phyloP scores from a whole-genome alignment of 2,329 filamentous ascomycete species.

The Fusarium palustre region DNA sequence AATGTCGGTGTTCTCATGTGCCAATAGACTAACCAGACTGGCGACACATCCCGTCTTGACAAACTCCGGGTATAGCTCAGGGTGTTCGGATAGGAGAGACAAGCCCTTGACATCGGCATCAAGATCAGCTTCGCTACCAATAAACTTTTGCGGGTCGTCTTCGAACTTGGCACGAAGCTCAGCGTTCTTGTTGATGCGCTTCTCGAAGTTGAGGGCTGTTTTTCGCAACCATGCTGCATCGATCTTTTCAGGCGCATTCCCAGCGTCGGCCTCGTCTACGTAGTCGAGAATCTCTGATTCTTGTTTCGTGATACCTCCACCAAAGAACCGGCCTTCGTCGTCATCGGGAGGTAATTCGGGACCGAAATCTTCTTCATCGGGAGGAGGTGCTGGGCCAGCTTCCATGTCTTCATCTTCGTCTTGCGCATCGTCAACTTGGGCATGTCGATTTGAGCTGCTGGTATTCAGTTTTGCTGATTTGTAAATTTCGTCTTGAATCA shows the following conservation, averaged over 20 bases:
- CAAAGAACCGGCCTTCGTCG: slow-evolving; percentile 95
- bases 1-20: slow-evolving; percentile 97
- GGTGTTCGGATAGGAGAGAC: slow-evolving; percentile 87
- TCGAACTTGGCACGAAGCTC: slow-evolving; percentile 89
- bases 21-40: slow-evolving; percentile 82
- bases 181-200: slow-evolving; percentile 89
- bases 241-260: slow-evolving; percentile 74
- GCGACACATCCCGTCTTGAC: slow-evolving; percentile 77
- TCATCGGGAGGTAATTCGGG: slow-evolving; percentile 62
- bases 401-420: slow-evolving; percentile 66
- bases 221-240: slow-evolving; percentile 86
- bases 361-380: slow-evolving; percentile 64
- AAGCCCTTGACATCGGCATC: slow-evolving; percentile 89
- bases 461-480: slow-evolving; percentile 68
- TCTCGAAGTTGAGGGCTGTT: slow-evolving; percentile 86
- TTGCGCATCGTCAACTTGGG: slow-evolving; percentile 56
- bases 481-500: slow-evolving; percentile 68
- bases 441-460: slow-evolving; percentile 59
- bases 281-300: slow-evolving; percentile 89
- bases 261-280: slow-evolving; percentile 69
- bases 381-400: slow-evolving; percentile 59
- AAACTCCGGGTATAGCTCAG: slow-evolving; percentile 85
- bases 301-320: slow-evolving; percentile 84
- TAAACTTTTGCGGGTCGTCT: slow-evolving; percentile 82
- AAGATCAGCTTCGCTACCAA: slow-evolving; percentile 87